phyloP scores from a whole-genome alignment of 176 grass and related monocot genomes.

The Juncus effusus region DNA sequence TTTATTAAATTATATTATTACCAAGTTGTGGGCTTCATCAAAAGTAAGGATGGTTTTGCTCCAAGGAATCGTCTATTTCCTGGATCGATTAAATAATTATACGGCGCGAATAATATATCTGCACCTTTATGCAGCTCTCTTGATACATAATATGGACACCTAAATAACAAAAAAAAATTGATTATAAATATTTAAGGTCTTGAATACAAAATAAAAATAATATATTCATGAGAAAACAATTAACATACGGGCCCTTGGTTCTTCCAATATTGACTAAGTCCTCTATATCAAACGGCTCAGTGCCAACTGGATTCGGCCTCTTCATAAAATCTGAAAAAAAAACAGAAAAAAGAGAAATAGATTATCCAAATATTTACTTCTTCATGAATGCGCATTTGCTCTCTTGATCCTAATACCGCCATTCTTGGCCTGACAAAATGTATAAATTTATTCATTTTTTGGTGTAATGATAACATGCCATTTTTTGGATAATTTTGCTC shows the following conservation, averaged over 20 bases:
- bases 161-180: conserved; percentile 23
- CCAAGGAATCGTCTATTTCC: conserved; percentile 83
- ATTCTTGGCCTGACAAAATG: conserved; percentile 68
- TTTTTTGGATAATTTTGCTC: too few species aligned
- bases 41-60: conserved; percentile 87
- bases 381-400: conserved; percentile 94
- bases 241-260: conserved; percentile 72
- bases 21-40: conserved; percentile 94
- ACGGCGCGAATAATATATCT: conserved; percentile 95
- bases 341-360: too few species aligned
- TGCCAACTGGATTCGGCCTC: conserved; percentile 60
- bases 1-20: conserved; percentile 30
- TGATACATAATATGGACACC: conserved; percentile 96
- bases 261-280: conserved; percentile 81
- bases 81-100: conserved; percentile 98
- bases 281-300: conserved; percentile 95
- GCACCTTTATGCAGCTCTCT: conserved; percentile 75
- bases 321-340: conserved; percentile 61
- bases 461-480: too few species aligned
- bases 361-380: conserved; percentile 21
- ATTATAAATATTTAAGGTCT: too few species aligned
- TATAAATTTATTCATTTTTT: too few species aligned
- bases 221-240: too few species aligned
- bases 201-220: background rate
- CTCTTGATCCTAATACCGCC: conserved; percentile 79